Evolutionary conservation across 768 basidiomycete genomes (phyloP), one percentile per base, ranked within the genome.

Genomic region (Mycena metata): DNA sequence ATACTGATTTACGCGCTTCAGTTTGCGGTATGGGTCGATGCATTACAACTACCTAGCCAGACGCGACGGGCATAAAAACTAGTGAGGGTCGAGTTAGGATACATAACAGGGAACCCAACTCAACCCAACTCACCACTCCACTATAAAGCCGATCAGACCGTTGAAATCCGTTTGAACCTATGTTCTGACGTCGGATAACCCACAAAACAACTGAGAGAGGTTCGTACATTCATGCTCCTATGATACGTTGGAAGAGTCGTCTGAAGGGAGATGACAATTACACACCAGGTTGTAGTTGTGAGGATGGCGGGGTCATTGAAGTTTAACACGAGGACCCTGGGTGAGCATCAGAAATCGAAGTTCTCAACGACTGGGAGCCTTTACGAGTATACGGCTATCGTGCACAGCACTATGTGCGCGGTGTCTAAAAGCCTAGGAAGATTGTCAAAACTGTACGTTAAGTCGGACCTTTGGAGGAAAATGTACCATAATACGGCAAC

Each of bases 1-100:
- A 86, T 78, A 88, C 86, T 88, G 68, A 30, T 24, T 26, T 54
- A 55, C 21, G 43, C 24, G 64, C 46, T 17, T 60, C 63, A 30
- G 46, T 41, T 63, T 51, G 49, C 21, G 55, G 30, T 24, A 60
- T 21, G 24, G 23, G 26, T 35, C 24, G 8, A 17, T 41, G 59
- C 49, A 51, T 36, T 11, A n/a, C 5, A 54, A 8, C 42, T 45
- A 85, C 85, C 80, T 74, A 82, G 82, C 83, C 83, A 85, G 17
- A 86, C 83, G 57, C 86, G 82, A 13, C 83, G 84, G 41, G 85
- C 85, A 71, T 87, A 88, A 76, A 86, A 88, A 69, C 85, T 87
- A n/a, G 52, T 41, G 35, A 24, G 47, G 42, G 39, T 24, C 26
- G 57, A 69, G 41, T 67, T 43, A 30, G 19, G 17, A 33, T 59